Evolutionary conservation across 2,329 filamentous ascomycete genomes (phyloP).

Genomic region (Malbranchea zuffiana): DNA sequence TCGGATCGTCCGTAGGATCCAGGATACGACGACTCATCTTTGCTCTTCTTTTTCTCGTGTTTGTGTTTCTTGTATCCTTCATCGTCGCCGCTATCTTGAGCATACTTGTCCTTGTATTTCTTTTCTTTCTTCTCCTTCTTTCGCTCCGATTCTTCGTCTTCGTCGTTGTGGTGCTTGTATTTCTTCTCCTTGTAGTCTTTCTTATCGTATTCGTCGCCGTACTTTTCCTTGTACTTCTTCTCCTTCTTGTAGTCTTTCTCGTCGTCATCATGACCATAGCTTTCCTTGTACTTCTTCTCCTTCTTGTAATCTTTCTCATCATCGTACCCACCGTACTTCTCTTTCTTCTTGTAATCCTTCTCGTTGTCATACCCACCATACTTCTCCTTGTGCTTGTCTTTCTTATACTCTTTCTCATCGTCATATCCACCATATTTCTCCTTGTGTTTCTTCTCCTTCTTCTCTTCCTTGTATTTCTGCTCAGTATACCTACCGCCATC

Average conservation of each 20-base stretch:
- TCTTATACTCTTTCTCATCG: background rate
- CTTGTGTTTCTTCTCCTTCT: conserved; percentile 14
- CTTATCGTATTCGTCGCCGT: background rate
- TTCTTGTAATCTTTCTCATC: conserved; percentile 6
- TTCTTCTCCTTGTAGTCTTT: conserved; percentile 1
- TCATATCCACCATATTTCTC: conserved; percentile 1
- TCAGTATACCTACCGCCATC: conserved; percentile 39
- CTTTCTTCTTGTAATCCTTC: conserved; percentile 1
- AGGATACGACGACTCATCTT: conserved; percentile 6
- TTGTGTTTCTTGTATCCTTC: conserved; percentile 14
- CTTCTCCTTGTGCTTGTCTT: conserved; percentile 6
- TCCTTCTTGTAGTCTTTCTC: conserved; percentile 3
- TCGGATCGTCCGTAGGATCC: conserved; percentile 14
- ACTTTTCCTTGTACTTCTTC: conserved; percentile 4
- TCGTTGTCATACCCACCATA: background rate
- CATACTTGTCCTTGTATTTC: conserved; percentile 1
- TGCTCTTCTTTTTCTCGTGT: background rate
- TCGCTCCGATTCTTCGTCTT: conserved; percentile 4
- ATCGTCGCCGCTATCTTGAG: too few relatives aligned
- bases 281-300: conserved; percentile 8
- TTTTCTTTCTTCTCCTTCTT: conserved; percentile 11
- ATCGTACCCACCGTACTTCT: conserved; percentile 4
- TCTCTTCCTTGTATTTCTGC: conserved; percentile 9
- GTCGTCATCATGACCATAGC: background rate
- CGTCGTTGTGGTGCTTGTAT: background rate